Conservation (phyloP, 202 grass and related monocot species). For the Zoysia matrella region DNA sequence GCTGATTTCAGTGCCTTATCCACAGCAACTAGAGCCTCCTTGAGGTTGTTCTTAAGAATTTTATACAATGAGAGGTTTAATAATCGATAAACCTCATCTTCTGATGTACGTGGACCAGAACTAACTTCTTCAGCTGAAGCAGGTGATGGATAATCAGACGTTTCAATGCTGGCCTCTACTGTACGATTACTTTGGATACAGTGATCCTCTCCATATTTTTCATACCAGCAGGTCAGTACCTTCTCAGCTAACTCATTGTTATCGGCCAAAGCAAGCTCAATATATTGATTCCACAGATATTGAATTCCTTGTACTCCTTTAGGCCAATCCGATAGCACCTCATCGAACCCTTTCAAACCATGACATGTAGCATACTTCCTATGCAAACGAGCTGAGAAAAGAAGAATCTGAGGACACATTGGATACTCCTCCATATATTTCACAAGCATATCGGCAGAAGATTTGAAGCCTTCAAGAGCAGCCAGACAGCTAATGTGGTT, state of each 20-base stretch:
- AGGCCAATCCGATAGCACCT: conserved; percentile 71
- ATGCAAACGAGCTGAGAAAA: conserved; percentile 65
- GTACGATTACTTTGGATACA: conserved; percentile 24
- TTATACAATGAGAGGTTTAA: conserved; percentile 81
- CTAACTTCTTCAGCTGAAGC: conserved; percentile 30
- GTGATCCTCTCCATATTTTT: conserved; percentile 52
- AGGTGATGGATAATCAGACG: conserved; percentile 35
- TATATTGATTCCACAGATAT: conserved; percentile 91
- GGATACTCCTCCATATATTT: conserved; percentile 89
- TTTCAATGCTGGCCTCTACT: conserved; percentile 39
- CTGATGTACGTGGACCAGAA: conserved; percentile 43
- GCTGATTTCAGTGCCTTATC: conserved; percentile 68
- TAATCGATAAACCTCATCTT: conserved; percentile 67
- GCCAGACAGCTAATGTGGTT: conserved; percentile 74
- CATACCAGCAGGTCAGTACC: conserved; percentile 69
- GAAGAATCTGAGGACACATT: conserved; percentile 72
- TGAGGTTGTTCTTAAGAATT: conserved; percentile 61
- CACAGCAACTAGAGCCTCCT: conserved; percentile 65
- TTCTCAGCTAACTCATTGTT: conserved; percentile 70
- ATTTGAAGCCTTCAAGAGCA: conserved; percentile 65
- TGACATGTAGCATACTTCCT: conserved; percentile 46
- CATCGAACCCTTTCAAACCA: conserved; percentile 71
- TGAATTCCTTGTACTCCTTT: conserved; percentile 79
- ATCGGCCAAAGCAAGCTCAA: conserved; percentile 62
- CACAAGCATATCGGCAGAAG: conserved; percentile 63